Percentiles rank a stretch among this genome's conserved stretches.
Evolutionary conservation across 768 basidiomycete genomes (phyloP).

Genomic region (Panaeolus papilionaceus): DNA sequence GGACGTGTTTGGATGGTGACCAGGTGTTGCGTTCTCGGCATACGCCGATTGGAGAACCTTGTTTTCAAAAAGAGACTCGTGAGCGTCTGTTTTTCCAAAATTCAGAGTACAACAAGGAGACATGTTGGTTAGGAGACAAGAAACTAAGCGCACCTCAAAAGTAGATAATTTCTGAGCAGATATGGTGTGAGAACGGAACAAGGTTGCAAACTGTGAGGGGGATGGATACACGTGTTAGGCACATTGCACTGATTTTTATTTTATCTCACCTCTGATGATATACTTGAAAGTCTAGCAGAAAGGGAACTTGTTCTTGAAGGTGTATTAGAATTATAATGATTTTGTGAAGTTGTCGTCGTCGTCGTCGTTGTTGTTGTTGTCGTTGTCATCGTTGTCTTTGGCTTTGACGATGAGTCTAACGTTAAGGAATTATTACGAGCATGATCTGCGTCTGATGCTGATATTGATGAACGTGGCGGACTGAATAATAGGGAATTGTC

Average conservation of each 20-base stretch:
- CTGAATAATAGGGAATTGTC: conserved; percentile 2
- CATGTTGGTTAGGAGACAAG: conserved; percentile 23
- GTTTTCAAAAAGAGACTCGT: conserved; percentile 23
- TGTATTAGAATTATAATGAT: neutral
- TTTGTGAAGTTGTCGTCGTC: too few relatives aligned
- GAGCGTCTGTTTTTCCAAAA: conserved; percentile 20
- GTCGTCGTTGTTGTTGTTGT: too few relatives aligned
- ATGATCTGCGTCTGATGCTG: too few relatives aligned
- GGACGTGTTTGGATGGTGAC: conserved; percentile 21
- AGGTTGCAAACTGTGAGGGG: conserved; percentile 41
- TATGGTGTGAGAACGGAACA: conserved; percentile 47
- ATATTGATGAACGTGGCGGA: neutral
- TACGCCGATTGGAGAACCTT: conserved; percentile 37
- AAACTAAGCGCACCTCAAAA: conserved; percentile 34
- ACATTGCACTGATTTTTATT: conserved; percentile 28
- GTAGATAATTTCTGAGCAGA: conserved; percentile 33
- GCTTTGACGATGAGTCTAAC: too few relatives aligned
- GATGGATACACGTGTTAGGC: conserved; percentile 55
- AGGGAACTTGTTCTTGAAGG: neutral
- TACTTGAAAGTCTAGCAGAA: neutral
- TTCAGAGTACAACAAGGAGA: conserved; percentile 26
- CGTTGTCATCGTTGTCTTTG: too few relatives aligned
- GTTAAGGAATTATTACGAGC: too few relatives aligned
- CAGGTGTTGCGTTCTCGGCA: conserved; percentile 36
- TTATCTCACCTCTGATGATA: conserved; percentile 10